Percentiles rank a stretch among this genome's conserved stretches.
These are phyloP conservation scores for Canariomyces notabilis DNA, from an alignment of 2,329 filamentous ascomycete species.

Conservation along the genomic window DNA sequence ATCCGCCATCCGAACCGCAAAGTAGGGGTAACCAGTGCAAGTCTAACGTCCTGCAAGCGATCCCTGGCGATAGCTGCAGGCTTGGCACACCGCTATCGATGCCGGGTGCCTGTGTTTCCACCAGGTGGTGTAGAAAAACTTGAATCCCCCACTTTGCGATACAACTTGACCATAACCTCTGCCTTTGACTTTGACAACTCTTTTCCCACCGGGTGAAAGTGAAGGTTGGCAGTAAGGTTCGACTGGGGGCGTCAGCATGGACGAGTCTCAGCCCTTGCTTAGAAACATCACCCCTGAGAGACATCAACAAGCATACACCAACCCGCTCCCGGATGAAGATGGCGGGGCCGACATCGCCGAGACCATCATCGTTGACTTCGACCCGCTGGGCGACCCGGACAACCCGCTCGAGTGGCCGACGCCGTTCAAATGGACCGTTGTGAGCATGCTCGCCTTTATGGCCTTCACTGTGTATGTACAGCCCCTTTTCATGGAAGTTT, in stretches of 20 bases:
- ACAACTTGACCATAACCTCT: too few relatives aligned
- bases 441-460: constrained; percentile 48
- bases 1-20: too few relatives aligned
- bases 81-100: too few relatives aligned
- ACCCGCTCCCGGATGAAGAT: neutral
- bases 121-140: too few relatives aligned
- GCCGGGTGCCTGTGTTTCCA: too few relatives aligned
- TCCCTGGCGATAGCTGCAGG: too few relatives aligned
- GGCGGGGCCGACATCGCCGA: constrained; percentile 2
- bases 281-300: constrained; percentile 12
- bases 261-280: constrained; percentile 22
- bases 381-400: constrained; percentile 41
- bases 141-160: too few relatives aligned
- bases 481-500: neutral
- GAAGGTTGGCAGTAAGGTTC: too few relatives aligned
- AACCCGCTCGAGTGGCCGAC: constrained; percentile 51
- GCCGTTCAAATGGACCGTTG: constrained; percentile 49
- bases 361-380: constrained; percentile 35
- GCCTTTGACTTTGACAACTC: too few relatives aligned
- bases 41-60: too few relatives aligned
- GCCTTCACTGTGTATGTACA: constrained; percentile 49
- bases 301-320: constrained; percentile 15
- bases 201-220: too few relatives aligned
- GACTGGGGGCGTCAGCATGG: constrained; percentile 8
- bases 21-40: too few relatives aligned